Conservation (phyloP, 2,329 filamentous ascomycete genomes). For the Tolypocladium ovalisporum region DNA sequence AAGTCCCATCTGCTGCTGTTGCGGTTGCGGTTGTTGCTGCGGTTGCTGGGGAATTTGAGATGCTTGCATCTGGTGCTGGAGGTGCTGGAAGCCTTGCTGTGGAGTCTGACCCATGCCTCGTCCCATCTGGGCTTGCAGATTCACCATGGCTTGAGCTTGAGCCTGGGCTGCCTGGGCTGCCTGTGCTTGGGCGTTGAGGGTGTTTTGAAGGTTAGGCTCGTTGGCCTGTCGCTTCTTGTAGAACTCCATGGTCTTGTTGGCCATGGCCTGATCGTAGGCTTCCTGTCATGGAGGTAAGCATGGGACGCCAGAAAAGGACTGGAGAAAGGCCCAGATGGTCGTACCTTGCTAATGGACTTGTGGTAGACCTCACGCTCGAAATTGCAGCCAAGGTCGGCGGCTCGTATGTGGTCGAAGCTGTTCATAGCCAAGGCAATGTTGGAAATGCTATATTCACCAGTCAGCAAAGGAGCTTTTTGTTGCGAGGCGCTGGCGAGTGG, state of each 20-base stretch:
- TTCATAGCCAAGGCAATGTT: constrained; percentile 37
- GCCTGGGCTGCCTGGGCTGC: constrained; percentile 24
- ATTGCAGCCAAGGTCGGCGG: constrained; percentile 28
- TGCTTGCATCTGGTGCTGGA: constrained; percentile 48
- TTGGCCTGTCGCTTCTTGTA: constrained; percentile 39
- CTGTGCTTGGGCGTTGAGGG: constrained; percentile 33
- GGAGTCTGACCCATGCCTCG: constrained; percentile 37
- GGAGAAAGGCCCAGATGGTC: constrained; percentile 1
- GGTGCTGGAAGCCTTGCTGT: constrained; percentile 45
- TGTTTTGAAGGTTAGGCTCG: constrained; percentile 36
- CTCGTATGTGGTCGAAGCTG: constrained; percentile 26
- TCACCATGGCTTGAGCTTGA: constrained; percentile 38
- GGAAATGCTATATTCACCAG: constrained; percentile 28
- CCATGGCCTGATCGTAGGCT: constrained; percentile 38
- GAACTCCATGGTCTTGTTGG: constrained; percentile 34
- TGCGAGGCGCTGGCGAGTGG: neutral
- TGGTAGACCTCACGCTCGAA: constrained; percentile 38
- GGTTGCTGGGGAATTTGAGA: constrained; percentile 34
- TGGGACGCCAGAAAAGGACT: neutral
- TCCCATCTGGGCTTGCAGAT: constrained; percentile 40
- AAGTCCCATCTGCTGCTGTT: constrained; percentile 27
- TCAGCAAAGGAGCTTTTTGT: constrained; percentile 1
- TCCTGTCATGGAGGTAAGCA: constrained; percentile 23
- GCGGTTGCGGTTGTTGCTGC: constrained; percentile 15
- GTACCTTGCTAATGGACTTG: constrained; percentile 37